phyloP scores from a whole-genome alignment of 257 asterid genomes.

The Verbascum thapsus region DNA sequence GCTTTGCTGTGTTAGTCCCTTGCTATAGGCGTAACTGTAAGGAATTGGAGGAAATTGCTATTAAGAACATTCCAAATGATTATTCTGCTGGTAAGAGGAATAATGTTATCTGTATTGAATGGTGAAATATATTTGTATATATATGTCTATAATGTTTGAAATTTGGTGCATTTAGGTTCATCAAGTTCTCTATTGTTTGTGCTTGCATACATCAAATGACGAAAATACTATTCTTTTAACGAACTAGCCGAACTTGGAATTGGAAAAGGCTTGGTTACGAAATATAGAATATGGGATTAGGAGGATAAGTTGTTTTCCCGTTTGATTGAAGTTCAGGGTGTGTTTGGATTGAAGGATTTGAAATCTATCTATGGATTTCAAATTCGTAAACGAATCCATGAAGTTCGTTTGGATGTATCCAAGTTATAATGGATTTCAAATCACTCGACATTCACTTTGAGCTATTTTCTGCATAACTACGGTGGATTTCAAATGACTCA shows the following conservation, averaged over 20 bases:
- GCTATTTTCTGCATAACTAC: too few relatives aligned
- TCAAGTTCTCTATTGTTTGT: not conserved
- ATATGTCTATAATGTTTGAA: not conserved
- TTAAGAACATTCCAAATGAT: slow-evolving; percentile 54
- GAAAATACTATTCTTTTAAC: not conserved
- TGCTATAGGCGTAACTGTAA: slow-evolving; percentile 70
- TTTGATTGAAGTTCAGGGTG: slow-evolving; percentile 2
- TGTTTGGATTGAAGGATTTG: too few relatives aligned
- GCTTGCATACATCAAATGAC: not conserved
- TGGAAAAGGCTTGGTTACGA: not conserved
- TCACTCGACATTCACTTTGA: too few relatives aligned
- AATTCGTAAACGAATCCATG: too few relatives aligned
- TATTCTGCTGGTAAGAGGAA: slow-evolving; percentile 60
- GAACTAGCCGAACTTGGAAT: slow-evolving; percentile 8
- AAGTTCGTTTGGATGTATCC: too few relatives aligned
- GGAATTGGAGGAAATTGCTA: slow-evolving; percentile 42
- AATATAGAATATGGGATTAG: slow-evolving; percentile 14
- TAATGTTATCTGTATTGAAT: not conserved
- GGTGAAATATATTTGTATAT: not conserved
- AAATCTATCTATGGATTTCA: too few relatives aligned
- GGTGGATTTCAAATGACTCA: too few relatives aligned
- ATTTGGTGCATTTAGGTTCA: not conserved
- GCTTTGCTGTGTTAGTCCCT: slow-evolving; percentile 95
- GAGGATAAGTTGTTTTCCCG: slow-evolving; percentile 2
- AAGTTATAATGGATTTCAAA: too few relatives aligned